These are phyloP conservation scores for Lentinula novae-zelandiae DNA, from an alignment of 1,284 basidiomycete species.

Conservation along the genomic window DNA sequence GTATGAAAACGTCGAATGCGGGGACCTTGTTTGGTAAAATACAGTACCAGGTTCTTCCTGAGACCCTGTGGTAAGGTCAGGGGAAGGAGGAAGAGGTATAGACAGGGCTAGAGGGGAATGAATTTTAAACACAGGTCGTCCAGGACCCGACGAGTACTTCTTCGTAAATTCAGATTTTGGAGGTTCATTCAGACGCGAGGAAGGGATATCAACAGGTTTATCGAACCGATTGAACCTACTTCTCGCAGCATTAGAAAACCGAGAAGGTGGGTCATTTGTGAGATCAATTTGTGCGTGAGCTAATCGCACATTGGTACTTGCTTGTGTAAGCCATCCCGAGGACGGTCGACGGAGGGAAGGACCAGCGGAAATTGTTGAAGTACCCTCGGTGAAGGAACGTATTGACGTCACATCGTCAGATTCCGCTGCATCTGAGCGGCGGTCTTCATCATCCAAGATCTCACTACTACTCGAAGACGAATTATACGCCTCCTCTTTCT, in stretches of 20 bases:
- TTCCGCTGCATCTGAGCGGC: conserved; percentile 49
- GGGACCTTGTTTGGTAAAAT: conserved; percentile 43
- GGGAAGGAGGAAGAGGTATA: conserved; percentile 39
- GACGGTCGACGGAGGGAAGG: conserved; percentile 33
- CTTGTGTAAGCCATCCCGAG: conserved; percentile 32
- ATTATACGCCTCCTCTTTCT: conserved; percentile 38
- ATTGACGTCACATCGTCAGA: conserved; percentile 68
- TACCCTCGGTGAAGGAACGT: conserved; percentile 51
- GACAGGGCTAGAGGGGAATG: conserved; percentile 32
- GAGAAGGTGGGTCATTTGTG: conserved; percentile 10
- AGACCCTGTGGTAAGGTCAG: conserved; percentile 33
- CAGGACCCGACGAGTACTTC: conserved; percentile 37
- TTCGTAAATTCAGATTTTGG: conserved; percentile 23
- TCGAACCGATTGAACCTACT: conserved; percentile 20
- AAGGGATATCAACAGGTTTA: background rate
- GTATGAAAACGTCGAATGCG: conserved; percentile 22
- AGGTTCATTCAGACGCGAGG: conserved; percentile 29
- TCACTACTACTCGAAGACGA: conserved; percentile 58
- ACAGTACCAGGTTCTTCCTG: conserved; percentile 48
- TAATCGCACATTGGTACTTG: conserved; percentile 24
- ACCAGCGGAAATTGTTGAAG: conserved; percentile 16
- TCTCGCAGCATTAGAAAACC: conserved; percentile 16
- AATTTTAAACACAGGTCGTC: conserved; percentile 31
- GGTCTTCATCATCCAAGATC: conserved; percentile 60
- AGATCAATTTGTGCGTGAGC: conserved; percentile 18